These are phyloP conservation scores for Cucurbitaria berberidis DNA, from an alignment of 2,329 filamentous ascomycete species.

Conservation along the genomic window DNA sequence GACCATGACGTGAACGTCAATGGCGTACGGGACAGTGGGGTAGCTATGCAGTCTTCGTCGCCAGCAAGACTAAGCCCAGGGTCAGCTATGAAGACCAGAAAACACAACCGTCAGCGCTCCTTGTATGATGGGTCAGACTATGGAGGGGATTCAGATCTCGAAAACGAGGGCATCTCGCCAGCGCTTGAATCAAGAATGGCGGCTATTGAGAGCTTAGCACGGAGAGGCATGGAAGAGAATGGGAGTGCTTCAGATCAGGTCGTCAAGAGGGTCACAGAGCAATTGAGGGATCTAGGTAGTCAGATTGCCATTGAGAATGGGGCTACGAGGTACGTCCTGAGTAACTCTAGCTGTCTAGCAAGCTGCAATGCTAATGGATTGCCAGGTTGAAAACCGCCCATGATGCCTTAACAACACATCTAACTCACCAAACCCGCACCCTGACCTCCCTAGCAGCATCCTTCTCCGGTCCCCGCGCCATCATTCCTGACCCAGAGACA, in stretches of 20 bases:
- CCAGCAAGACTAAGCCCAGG: conserved; percentile 48
- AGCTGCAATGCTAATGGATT: no score
- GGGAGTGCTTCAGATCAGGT: conserved; percentile 70
- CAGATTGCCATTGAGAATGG: conserved; percentile 75
- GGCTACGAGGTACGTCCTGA: conserved; percentile 67
- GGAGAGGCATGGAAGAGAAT: conserved; percentile 67
- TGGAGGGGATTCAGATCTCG: conserved; percentile 73
- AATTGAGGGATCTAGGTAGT: conserved; percentile 73
- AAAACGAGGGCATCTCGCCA: conserved; percentile 69
- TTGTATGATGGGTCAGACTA: conserved; percentile 77
- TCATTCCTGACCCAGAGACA: conserved; percentile 67
- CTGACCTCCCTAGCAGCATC: conserved; percentile 75
- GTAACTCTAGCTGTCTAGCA: neutral
- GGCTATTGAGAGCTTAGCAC: conserved; percentile 72
- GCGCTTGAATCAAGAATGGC: conserved; percentile 73
- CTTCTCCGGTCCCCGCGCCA: conserved; percentile 72
- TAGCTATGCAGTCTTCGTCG: conserved; percentile 52
- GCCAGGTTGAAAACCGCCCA: conserved; percentile 78
- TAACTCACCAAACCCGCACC: conserved; percentile 76
- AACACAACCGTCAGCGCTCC: conserved; percentile 54
- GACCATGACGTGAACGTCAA: conserved; percentile 30
- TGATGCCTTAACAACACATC: conserved; percentile 74
- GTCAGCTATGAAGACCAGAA: conserved; percentile 36
- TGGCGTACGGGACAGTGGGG: conserved; percentile 54
- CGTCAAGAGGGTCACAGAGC: conserved; percentile 70